Conservation (phyloP, 2,329 filamentous ascomycete genomes). For the Pseudogymnoascus sp. region DNA sequence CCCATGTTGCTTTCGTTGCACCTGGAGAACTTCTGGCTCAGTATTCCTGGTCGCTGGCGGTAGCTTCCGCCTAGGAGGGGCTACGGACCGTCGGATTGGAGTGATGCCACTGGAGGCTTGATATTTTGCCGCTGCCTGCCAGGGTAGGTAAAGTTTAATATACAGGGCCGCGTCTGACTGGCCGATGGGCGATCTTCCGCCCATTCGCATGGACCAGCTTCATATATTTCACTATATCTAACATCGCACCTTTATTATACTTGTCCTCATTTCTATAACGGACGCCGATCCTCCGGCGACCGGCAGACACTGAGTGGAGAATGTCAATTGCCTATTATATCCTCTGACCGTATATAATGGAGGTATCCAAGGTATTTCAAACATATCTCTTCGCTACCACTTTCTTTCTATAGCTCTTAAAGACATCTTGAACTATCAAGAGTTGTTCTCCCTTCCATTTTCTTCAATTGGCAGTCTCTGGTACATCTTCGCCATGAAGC, state of each 20-base stretch:
- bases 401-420: not conserved
- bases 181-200: not conserved
- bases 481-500: not conserved
- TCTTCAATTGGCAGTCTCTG: not conserved
- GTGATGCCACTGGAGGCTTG: not conserved
- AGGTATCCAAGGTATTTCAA: not conserved
- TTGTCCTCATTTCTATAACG: not conserved
- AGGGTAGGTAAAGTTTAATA: conserved; percentile 2
- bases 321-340: not conserved
- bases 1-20: not conserved
- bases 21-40: not conserved
- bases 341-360: not conserved
- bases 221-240: not conserved
- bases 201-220: not conserved
- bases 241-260: not conserved
- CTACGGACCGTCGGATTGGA: not conserved
- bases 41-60: not conserved
- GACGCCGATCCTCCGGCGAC: not conserved
- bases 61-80: not conserved
- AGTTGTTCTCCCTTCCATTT: not conserved
- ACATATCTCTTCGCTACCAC: not conserved
- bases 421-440: not conserved
- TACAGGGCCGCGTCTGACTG: not conserved
- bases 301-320: not conserved
- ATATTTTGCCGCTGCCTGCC: not conserved